Base-by-base conservation (phyloP, 768 basidiomycete genomes). In the Phanerochaete sordida region DNA sequence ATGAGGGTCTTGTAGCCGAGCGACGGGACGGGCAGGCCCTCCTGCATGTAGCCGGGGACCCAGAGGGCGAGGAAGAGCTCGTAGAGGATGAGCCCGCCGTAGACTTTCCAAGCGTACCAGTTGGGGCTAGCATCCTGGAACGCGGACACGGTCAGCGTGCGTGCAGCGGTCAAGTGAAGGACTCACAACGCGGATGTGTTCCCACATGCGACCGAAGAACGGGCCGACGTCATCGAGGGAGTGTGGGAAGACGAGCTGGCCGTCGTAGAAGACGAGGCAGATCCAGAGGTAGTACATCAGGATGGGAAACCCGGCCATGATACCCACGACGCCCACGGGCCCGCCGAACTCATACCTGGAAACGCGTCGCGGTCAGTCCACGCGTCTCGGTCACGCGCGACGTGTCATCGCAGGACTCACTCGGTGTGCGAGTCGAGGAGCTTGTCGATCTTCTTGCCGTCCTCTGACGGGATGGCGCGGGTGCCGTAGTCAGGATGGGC, bases 231-330 rank as follows among this genome's bases (percentile, higher is more conserved):
- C 91, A 27, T 83, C 84, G 28, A 82, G 59, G 8, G 90, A 90
- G 15, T 74, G 74, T 0, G 94, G 95, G 63, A 79, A 73, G 8
- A 89, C 84, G 35, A 95, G 77, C 64, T 82, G 81, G 45, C 97
- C 97, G 64, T 97, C 90, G 70, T 98, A 95, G 74, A 95, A 96
- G 86, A 90, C 93, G 35, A 98, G 82, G 70, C 97, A 99, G 60
- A 93, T 93, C 93, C 94, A 98, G 63, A 98, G 84, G 77, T 98
- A 99, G 74, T 97, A 99, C 95, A 99, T 98, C 62, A 98, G 81
- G 27, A 89, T 73, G 0, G 97, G 97, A 70, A 99, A 99, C 49
- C 90, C 88, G 23, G 87, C 79, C 90, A 99, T 98, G 76, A 99
- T 98, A 13, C 88, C 90, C 12, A 85, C 73, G 27, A 95, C 94